Conservation (phyloP, 345 rosid genomes). For the Geranium brycei region DNA sequence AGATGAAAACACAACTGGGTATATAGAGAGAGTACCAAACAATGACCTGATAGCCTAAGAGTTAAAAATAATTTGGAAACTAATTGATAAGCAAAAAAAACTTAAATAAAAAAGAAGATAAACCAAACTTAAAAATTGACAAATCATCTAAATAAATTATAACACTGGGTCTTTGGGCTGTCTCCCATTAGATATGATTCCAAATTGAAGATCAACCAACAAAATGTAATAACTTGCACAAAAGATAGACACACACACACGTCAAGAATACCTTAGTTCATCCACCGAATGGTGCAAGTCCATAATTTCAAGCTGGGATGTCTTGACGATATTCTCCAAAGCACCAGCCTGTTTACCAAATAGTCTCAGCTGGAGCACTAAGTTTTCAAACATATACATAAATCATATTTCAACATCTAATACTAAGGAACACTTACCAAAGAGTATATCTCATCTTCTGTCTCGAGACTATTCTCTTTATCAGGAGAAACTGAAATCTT, state of each 20-base stretch:
- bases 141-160: too few relatives aligned
- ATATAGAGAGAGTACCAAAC: too few relatives aligned
- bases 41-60: too few relatives aligned
- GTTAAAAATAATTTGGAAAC: too few relatives aligned
- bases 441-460: slow-evolving; percentile 69
- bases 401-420: slow-evolving; percentile 5
- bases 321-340: slow-evolving; percentile 82
- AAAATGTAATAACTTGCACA: too few relatives aligned
- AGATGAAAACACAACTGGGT: too few relatives aligned
- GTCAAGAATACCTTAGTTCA: slow-evolving; percentile 48
- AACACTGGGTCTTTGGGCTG: too few relatives aligned
- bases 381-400: slow-evolving; percentile 1
- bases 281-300: slow-evolving; percentile 64
- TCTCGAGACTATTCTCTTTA: slow-evolving; percentile 20
- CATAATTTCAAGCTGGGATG: slow-evolving; percentile 78
- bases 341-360: slow-evolving; percentile 64
- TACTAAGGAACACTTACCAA: slow-evolving; percentile 39
- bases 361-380: slow-evolving; percentile 5
- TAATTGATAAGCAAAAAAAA: too few relatives aligned
- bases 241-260: background rate
- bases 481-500: slow-evolving; percentile 22
- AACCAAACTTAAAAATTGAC: background rate
- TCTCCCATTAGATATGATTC: background rate
- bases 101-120: too few relatives aligned
- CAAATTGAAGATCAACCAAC: background rate